Evolutionary conservation across 768 basidiomycete species (phyloP).

Genomic region (Mycena haematopus): DNA sequence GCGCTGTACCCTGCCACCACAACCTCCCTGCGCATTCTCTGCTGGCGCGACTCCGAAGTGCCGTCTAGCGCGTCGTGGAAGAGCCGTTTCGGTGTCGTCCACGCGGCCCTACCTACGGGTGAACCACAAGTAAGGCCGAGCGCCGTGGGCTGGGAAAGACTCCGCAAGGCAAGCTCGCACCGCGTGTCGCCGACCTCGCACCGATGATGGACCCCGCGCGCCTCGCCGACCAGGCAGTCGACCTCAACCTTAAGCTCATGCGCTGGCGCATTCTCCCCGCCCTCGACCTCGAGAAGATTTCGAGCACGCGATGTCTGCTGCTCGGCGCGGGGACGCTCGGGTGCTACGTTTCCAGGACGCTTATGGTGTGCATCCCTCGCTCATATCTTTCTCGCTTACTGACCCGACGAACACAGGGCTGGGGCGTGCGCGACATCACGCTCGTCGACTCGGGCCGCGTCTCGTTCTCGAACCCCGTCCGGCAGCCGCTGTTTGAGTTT

Average conservation of each 20-base stretch:
- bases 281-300: conserved; percentile 88
- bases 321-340: conserved; percentile 97
- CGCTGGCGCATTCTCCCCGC: conserved; percentile 93
- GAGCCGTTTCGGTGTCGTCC: conserved; percentile 66
- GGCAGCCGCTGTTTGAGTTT: conserved; percentile 96
- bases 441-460: conserved; percentile 91
- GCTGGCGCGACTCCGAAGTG: conserved; percentile 74
- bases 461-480: conserved; percentile 96
- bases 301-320: conserved; percentile 78
- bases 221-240: conserved; percentile 96
- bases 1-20: conserved; percentile 59
- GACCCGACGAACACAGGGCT: conserved; percentile 63
- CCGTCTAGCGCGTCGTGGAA: conserved; percentile 56
- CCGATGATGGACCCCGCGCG: conserved; percentile 96
- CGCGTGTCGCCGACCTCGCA: conserved; percentile 87
- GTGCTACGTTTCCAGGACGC: conserved; percentile 90
- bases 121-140: conserved; percentile 46
- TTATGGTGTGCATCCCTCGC: conserved; percentile 70
- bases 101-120: conserved; percentile 34
- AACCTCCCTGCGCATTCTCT: conserved; percentile 65
- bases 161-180: conserved; percentile 82
- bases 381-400: not conserved
- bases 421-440: conserved; percentile 95
- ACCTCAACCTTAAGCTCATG: conserved; percentile 97
- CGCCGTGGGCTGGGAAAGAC: conserved; percentile 98